These are phyloP conservation scores for Meripilus lineatus DNA, from an alignment of 1,284 basidiomycete species.

Conservation along the genomic window DNA sequence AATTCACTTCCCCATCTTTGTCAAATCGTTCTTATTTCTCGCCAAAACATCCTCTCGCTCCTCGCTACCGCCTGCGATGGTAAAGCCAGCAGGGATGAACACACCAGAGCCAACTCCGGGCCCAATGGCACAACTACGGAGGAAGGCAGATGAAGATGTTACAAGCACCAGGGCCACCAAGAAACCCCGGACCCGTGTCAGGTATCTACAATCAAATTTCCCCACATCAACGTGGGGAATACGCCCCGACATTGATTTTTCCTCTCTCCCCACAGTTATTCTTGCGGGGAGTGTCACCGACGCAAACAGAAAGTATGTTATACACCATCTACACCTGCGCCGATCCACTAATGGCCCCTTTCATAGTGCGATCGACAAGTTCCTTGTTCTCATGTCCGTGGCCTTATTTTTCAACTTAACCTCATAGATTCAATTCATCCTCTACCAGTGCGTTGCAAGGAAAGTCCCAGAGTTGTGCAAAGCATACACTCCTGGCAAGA, in stretches of 20 bases:
- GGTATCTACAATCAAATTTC: conserved; percentile 41
- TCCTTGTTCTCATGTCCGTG: conserved; percentile 70
- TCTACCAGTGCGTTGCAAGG: conserved; percentile 63
- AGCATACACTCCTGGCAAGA: conserved; percentile 79
- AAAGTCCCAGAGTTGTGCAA: conserved; percentile 83
- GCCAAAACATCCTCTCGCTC: not conserved
- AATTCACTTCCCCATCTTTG: not conserved
- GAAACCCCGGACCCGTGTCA: conserved; percentile 72
- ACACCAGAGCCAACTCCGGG: conserved; percentile 15
- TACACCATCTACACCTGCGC: conserved; percentile 11
- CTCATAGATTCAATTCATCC: conserved; percentile 3
- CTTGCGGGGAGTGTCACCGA: conserved; percentile 82
- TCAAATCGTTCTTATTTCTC: not conserved
- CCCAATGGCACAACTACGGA: conserved; percentile 30
- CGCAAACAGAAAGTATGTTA: conserved; percentile 71
- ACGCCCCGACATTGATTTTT: not conserved
- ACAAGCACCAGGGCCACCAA: conserved; percentile 41
- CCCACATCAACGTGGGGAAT: not conserved
- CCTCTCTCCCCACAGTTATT: conserved; percentile 51
- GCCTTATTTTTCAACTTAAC: conserved; percentile 18
- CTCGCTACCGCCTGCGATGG: conserved; percentile 15
- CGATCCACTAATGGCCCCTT: conserved; percentile 5
- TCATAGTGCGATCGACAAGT: conserved; percentile 72
- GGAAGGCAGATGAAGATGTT: conserved; percentile 62
- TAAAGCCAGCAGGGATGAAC: conserved; percentile 18